phyloP scores from a whole-genome alignment of 169 alveolate genomes.

The Amoebophrya sp. region DNA sequence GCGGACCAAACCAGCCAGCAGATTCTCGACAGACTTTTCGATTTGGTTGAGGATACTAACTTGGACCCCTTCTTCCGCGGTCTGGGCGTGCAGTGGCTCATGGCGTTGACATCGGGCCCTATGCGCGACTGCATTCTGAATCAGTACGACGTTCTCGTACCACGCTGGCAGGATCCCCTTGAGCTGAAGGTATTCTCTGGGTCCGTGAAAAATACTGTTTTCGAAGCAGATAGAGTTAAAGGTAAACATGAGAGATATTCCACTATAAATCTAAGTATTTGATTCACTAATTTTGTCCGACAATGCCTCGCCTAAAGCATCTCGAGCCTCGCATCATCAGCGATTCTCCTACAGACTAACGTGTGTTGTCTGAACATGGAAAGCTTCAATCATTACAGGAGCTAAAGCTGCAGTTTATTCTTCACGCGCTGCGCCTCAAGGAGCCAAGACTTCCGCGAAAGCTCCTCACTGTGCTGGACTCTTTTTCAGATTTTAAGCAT shows the following conservation, averaged over 20 bases:
- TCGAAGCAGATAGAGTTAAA: no score
- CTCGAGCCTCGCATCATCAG: no score
- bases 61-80: constrained; percentile 32
- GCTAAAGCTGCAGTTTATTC: background rate
- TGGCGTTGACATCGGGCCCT: background rate
- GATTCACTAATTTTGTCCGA: no score
- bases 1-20: background rate
- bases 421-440: background rate
- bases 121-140: background rate
- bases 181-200: constrained; percentile 46
- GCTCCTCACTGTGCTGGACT: background rate
- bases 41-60: constrained; percentile 35
- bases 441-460: background rate
- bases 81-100: background rate
- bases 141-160: background rate
- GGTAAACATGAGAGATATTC: no score
- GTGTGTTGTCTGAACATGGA: no score
- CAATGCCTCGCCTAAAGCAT: no score
- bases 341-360: no score
- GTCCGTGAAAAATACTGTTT: no score
- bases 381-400: no score
- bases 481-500: background rate
- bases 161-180: constrained; percentile 34
- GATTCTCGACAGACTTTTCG: constrained; percentile 39
- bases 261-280: no score